These are phyloP conservation scores for Aspergillus pseudotamarii DNA, from an alignment of 2,329 filamentous ascomycete species.

Conservation along the genomic window DNA sequence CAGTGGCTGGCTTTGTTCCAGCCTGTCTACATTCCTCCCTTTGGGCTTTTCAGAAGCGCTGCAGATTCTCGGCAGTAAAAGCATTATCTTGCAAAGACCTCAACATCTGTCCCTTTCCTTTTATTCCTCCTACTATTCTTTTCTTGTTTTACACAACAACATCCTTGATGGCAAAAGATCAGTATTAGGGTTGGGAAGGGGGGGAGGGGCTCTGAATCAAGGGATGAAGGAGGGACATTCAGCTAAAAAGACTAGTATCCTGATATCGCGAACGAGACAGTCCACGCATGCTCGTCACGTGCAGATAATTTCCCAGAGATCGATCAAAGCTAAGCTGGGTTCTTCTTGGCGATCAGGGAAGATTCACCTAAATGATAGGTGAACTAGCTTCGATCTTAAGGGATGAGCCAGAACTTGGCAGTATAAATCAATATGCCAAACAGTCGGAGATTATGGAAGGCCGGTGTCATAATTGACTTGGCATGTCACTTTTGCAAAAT, in stretches of 20 bases:
- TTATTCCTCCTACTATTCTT: not conserved
- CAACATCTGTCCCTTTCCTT: not conserved
- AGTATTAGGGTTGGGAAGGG: slow-evolving; percentile 8
- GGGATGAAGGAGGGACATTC: slow-evolving; percentile 17
- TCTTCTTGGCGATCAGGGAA: not conserved
- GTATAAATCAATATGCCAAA: not conserved
- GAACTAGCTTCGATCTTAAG: not conserved
- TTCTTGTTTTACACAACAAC: not conserved
- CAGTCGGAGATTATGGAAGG: not conserved
- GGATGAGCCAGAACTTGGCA: not conserved
- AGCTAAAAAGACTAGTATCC: not conserved
- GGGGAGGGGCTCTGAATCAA: slow-evolving; percentile 16
- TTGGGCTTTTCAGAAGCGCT: not conserved
- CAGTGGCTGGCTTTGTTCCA: not conserved
- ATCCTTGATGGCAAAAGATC: not conserved
- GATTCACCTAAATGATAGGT: not conserved
- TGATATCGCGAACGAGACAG: slow-evolving; percentile 5
- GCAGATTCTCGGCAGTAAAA: not conserved
- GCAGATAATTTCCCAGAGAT: not conserved
- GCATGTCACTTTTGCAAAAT: not conserved
- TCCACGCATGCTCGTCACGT: not conserved
- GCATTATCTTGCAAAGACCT: not conserved
- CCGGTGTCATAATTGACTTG: not conserved
- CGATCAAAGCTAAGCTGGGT: not conserved
- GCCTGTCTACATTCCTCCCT: not conserved